Evolutionary conservation across 495 filamentous ascomycete genomes (phyloP).

Genomic region (Penicillium desertorum): DNA sequence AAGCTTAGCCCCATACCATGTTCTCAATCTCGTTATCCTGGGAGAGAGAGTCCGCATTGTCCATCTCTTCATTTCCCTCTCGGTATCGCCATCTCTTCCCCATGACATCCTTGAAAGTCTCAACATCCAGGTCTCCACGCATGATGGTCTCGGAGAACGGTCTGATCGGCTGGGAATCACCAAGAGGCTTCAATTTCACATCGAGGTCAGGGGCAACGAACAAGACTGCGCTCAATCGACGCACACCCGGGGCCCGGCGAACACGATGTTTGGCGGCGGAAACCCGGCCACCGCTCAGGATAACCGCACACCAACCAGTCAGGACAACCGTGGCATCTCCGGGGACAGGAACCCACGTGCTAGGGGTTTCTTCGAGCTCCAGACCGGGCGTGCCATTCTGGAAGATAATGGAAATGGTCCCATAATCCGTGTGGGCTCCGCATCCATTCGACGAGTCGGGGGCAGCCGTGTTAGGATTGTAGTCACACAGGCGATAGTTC

Average conservation of each 20-base stretch:
- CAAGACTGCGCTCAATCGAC: background rate
- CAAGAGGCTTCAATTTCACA: background rate
- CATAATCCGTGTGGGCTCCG: constrained; percentile 25
- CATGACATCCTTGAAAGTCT: constrained; percentile 26
- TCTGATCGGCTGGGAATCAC: background rate
- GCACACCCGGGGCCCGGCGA: constrained; percentile 1
- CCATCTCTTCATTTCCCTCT: constrained; percentile 27
- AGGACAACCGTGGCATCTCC: constrained; percentile 23
- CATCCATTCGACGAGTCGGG: constrained; percentile 19
- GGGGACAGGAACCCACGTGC: constrained; percentile 20
- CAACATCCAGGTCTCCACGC: constrained; percentile 18
- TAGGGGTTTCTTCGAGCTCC: constrained; percentile 19
- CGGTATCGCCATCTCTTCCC: constrained; percentile 26
- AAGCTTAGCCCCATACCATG: background rate
- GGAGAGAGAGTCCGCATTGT: background rate
- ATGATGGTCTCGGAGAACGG: background rate
- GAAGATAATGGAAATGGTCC: constrained; percentile 24
- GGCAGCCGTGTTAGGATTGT: constrained; percentile 16
- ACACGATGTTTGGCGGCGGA: constrained; percentile 22
- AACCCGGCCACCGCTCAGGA: constrained; percentile 24
- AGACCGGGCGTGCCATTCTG: constrained; percentile 25
- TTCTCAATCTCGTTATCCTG: constrained; percentile 2
- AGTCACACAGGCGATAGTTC: constrained; percentile 26
- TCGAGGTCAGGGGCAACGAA: constrained; percentile 3
- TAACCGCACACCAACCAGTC: constrained; percentile 22